Base-by-base conservation (phyloP, 768 basidiomycete species). In the Russula compacta region DNA sequence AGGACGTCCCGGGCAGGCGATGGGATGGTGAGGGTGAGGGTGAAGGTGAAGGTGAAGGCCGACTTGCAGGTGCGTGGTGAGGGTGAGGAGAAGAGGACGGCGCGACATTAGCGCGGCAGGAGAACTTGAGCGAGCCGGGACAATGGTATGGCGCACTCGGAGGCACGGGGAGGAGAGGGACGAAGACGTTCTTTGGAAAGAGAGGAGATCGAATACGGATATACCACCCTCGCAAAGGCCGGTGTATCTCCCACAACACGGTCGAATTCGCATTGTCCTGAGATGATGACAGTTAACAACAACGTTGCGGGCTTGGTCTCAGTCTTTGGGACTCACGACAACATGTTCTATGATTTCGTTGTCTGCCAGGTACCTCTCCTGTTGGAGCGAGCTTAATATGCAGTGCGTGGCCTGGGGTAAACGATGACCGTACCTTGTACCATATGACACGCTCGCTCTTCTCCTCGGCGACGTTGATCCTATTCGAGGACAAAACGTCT, bases 171-270 rank as follows among this genome's bases (percentile, higher is more conserved):
- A 67, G 58, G 49, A 78, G 69, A 9, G 73, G 61, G 43, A 78
- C 73, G 63, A 71, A 74, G 38, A 71, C 65, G 24, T 56, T 75
- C 12, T 81, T 84, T 0, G 87, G 85, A 64, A 90, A 91, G 4
- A 77, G 67, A 0, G 90, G 89, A 2, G 87, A 75, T 39, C 86
- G 81, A 29, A 92, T 74, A 44, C 86, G 86, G 61, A 92, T 83
- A 71, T 92, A 92, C 90, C 90, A 92, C 48, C 90, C 90, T 33
- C 86, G 82, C 59, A 83, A 82, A 1, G 90, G 90, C 6, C 84
- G 81, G 69, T 91, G 90, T 32, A 91, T 82, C 10, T 81, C 81
- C 90, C 90, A 92, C 58, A 80, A 78, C 2, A 89, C 70, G 0
- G 79, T 78, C 24, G 80, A 82, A 4, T 81, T 83, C n/a, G 81